Evolutionary conservation across 441 rosid genomes (phyloP).

Genomic region (Pelargonium myrrhifolium): DNA sequence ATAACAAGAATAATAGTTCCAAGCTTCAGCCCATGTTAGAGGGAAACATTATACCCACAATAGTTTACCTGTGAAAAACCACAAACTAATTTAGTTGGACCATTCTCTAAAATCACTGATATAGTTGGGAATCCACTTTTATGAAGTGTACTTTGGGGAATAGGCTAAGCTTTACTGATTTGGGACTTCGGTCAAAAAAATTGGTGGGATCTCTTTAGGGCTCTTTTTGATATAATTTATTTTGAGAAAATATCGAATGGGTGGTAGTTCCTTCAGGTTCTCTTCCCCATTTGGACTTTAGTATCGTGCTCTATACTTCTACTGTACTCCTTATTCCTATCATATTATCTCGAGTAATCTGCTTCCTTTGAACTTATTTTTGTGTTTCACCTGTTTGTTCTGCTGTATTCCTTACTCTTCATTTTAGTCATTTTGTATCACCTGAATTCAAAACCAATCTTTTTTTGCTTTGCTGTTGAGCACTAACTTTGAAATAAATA

Average conservation of each 20-base stretch:
- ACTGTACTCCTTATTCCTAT: background rate
- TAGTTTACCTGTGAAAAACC: background rate
- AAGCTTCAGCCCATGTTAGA: constrained; percentile 4
- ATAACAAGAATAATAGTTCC: background rate
- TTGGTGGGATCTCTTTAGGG: background rate
- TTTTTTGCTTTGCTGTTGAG: background rate
- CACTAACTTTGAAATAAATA: background rate
- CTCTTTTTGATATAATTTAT: background rate
- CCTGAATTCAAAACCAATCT: background rate
- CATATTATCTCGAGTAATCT: background rate
- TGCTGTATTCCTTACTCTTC: background rate
- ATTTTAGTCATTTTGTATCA: no score
- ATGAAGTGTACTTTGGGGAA: background rate
- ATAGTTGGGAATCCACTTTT: constrained; percentile 5
- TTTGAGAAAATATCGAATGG: background rate
- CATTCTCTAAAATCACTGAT: background rate
- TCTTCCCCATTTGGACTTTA: background rate
- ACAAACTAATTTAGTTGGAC: background rate
- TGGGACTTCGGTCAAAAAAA: background rate
- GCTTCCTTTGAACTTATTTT: background rate
- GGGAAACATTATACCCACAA: constrained; percentile 5
- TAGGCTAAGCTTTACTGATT: background rate
- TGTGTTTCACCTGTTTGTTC: background rate
- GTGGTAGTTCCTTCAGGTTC: background rate
- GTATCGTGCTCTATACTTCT: background rate